These are phyloP conservation scores for Alternaria gansuensis DNA, from an alignment of 2,329 filamentous ascomycete genomes.

Conservation along the genomic window DNA sequence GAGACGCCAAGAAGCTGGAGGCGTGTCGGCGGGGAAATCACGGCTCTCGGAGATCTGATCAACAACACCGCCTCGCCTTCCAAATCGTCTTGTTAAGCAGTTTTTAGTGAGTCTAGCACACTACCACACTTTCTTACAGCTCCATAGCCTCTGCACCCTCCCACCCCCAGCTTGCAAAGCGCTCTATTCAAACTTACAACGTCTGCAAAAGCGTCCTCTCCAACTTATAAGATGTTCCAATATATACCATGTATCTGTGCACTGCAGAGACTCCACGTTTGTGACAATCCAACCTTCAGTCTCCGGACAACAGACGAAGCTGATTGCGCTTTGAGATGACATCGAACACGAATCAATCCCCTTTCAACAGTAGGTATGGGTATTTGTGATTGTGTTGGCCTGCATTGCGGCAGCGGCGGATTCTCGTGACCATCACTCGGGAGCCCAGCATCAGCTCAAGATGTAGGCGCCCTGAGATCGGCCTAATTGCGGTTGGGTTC, in stretches of 20 bases:
- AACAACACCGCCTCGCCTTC: not conserved
- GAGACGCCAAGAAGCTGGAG: slow-evolving; percentile 12
- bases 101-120: not conserved
- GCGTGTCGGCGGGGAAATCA: slow-evolving; percentile 26
- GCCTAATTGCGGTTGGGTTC: not conserved
- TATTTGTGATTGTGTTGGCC: not conserved
- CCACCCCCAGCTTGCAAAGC: not conserved
- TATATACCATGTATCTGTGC: not conserved
- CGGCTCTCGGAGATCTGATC: slow-evolving; percentile 37
- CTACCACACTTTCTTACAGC: not conserved
- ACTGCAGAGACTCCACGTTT: not conserved
- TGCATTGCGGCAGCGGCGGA: not conserved
- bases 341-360: not conserved
- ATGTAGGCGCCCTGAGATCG: not conserved
- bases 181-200: not conserved
- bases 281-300: not conserved
- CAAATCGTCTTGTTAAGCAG: not conserved
- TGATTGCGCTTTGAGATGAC: not conserved
- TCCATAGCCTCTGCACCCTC: not conserved
- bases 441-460: not conserved
- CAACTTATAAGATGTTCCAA: not conserved
- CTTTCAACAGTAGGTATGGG: not conserved
- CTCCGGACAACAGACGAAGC: not conserved
- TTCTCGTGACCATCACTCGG: not conserved
- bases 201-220: not conserved